Evolutionary conservation across 495 filamentous ascomycete species (phyloP).

Genomic region (Hypoxylon subgilvum): DNA sequence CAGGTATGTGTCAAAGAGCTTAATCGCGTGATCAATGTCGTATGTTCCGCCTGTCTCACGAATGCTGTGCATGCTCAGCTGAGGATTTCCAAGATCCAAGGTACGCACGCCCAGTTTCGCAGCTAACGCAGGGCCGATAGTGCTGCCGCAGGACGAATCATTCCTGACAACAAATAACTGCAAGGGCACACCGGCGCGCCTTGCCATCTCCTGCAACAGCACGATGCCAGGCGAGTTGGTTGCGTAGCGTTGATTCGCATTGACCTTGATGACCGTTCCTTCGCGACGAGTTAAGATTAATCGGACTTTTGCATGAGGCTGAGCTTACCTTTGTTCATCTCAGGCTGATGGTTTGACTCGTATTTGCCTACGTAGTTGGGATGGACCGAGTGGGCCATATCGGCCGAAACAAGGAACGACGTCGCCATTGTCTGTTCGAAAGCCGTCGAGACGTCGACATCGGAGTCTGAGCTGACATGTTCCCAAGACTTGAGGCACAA

Average conservation of each 20-base stretch:
- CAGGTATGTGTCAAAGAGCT: conserved; percentile 88
- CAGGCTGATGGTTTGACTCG: conserved; percentile 84
- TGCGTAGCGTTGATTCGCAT: conserved; percentile 94
- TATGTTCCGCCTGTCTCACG: conserved; percentile 86
- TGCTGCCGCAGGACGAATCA: conserved; percentile 90
- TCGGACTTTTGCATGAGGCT: background rate
- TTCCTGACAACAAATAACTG: conserved; percentile 97
- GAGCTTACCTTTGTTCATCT: conserved; percentile 76
- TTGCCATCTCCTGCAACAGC: conserved; percentile 84
- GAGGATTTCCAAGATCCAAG: conserved; percentile 92
- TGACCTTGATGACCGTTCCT: conserved; percentile 94
- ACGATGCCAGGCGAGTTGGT: conserved; percentile 97
- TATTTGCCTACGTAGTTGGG: conserved; percentile 94
- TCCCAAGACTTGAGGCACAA: conserved; percentile 57
- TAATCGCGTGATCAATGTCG: conserved; percentile 87
- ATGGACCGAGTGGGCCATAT: conserved; percentile 95
- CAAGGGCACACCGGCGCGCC: conserved; percentile 71
- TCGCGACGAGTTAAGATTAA: background rate
- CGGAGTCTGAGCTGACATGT: conserved; percentile 55
- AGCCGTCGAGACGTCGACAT: conserved; percentile 69
- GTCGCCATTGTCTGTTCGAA: conserved; percentile 91
- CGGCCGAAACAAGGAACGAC: conserved; percentile 94
- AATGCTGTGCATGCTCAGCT: conserved; percentile 96
- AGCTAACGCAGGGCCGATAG: conserved; percentile 93
- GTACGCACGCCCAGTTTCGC: conserved; percentile 85